A percentile compares a stretch with the other conserved stretches of the same genome.
Evolutionary conservation across 106 monocot genomes (phyloP).

Genomic region (Apostasia shenzhenica): DNA sequence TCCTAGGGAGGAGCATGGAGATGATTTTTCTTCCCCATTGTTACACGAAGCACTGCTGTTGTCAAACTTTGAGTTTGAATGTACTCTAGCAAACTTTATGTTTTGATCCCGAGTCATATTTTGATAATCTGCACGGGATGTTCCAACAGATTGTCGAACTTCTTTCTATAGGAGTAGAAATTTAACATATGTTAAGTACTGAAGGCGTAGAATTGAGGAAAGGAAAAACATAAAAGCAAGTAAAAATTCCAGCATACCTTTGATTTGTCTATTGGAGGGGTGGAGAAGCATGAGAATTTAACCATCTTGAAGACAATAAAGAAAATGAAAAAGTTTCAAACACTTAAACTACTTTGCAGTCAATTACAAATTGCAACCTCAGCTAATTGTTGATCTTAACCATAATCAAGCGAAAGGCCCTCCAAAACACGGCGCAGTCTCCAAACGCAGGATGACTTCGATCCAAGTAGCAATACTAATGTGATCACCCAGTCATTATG

Average conservation of each 20-base stretch:
- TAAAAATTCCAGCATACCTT: conserved; percentile 33
- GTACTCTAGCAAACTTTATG: conserved; percentile 5
- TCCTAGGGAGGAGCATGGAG: conserved; percentile 28
- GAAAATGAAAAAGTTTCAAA: neutral
- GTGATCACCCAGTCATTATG: conserved; percentile 15
- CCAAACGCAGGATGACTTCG: conserved; percentile 43
- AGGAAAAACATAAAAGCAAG: neutral
- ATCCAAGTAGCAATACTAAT: conserved; percentile 13
- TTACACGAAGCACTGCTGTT: conserved; percentile 16
- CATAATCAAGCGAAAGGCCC: conserved; percentile 79
- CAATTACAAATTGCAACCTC: conserved; percentile 3
- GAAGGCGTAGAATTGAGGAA: neutral
- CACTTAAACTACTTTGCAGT: conserved; percentile 3
- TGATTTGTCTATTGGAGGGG: conserved; percentile 25
- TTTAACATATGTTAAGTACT: conserved; percentile 2
- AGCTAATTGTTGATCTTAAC: conserved; percentile 36
- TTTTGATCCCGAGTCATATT: conserved; percentile 23
- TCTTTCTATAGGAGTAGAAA: conserved; percentile 29
- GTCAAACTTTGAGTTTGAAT: conserved; percentile 6
- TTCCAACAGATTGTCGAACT: conserved; percentile 16
- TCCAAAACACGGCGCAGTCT: conserved; percentile 59
- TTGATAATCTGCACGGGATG: conserved; percentile 9
- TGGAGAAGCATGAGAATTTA: conserved; percentile 46
- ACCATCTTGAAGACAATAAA: conserved; percentile 25
- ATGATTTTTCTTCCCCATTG: conserved; percentile 15